Conservation (phyloP, 192 early-diverging fungal genomes). For the Lunasporangiospora selenospora region DNA sequence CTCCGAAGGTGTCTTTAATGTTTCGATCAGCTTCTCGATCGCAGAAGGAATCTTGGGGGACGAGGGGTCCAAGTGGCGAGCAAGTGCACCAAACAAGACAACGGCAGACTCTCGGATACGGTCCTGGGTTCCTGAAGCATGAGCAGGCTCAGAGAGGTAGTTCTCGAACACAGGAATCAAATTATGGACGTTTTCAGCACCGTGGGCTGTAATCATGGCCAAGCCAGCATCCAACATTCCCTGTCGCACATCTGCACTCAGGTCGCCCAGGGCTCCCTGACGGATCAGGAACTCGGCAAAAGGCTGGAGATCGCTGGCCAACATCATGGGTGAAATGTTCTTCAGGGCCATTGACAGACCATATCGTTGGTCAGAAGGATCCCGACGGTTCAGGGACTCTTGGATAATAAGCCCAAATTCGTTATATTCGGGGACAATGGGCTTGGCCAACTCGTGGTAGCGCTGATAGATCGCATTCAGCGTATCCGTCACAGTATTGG, state of each 20-base stretch:
- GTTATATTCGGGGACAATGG: slow-evolving; percentile 89
- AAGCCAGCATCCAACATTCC: slow-evolving; percentile 90
- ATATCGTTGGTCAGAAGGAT: slow-evolving; percentile 81
- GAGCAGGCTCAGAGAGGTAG: slow-evolving; percentile 76
- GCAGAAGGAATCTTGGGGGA: slow-evolving; percentile 80
- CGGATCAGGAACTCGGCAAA: slow-evolving; percentile 82
- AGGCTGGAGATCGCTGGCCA: slow-evolving; percentile 53
- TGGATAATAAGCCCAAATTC: slow-evolving; percentile 89
- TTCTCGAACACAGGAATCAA: slow-evolving; percentile 82
- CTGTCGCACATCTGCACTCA: slow-evolving; percentile 75
- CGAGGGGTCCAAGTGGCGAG: slow-evolving; percentile 80
- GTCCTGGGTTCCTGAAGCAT: slow-evolving; percentile 80
- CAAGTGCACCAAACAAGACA: slow-evolving; percentile 89
- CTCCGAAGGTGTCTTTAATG: slow-evolving; percentile 94
- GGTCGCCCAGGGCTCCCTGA: slow-evolving; percentile 87
- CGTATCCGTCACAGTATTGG: slow-evolving; percentile 56
- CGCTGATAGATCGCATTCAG: slow-evolving; percentile 63
- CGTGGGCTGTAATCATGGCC: slow-evolving; percentile 74
- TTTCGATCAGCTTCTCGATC: slow-evolving; percentile 87
- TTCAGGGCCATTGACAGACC: slow-evolving; percentile 83
- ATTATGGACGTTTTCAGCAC: slow-evolving; percentile 65
- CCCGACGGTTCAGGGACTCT: slow-evolving; percentile 79
- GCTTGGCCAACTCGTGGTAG: slow-evolving; percentile 67
- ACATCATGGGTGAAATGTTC: slow-evolving; percentile 67
- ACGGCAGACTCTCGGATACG: slow-evolving; percentile 91